Base-by-base conservation (phyloP, 306 rosid genomes). In the Senna siamea region DNA sequence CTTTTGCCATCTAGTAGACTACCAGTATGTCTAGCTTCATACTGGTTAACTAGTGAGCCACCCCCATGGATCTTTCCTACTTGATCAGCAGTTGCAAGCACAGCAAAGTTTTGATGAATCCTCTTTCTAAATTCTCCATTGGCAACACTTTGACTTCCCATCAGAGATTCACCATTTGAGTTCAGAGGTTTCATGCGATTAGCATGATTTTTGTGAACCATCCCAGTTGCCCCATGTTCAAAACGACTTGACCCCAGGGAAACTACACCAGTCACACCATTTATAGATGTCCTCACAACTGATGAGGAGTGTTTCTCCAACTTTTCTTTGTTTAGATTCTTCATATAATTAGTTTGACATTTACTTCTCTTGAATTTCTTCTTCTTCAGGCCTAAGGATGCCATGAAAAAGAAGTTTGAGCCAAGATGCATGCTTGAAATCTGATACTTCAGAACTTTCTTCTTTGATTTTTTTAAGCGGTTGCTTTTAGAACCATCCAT, bases 351-450 rank as follows among this genome's bases (percentile, higher is more conserved):
- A 65, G 19, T 10, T 6, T 0, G 71, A 63, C 41, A 34, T 56
- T 82, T 91, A 52, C 78, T 71, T 82, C 85, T 91, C 81, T 83
- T 91, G 65, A 65, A 86, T 62, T 79, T 86, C 82, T 82, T 90
- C 82, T 83, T 87, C 77, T 66, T 77, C 17, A 77, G 53, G 35
- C 89, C 50, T 28, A 84, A 65, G 55, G 85, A 75, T 51, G 64
- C 43, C 88, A 77, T 52, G 56, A 76, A 86, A 28, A 78, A 73
- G 54, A 79, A 50, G 79, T 68, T 72, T 19, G 89, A 56, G 35
- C 83, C 60, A n/a, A 85, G 46, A 54, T 43, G 79, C 90, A 92
- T 38, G 48, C 76, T 64, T 17, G 73, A 28, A 26, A 58, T 77
- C 50, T 28, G 85, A 79, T 79, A 78, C 85, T 83, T 93, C n/a